Base-by-base conservation (phyloP, 257 asterid species). In the Thymus mandschuricus region DNA sequence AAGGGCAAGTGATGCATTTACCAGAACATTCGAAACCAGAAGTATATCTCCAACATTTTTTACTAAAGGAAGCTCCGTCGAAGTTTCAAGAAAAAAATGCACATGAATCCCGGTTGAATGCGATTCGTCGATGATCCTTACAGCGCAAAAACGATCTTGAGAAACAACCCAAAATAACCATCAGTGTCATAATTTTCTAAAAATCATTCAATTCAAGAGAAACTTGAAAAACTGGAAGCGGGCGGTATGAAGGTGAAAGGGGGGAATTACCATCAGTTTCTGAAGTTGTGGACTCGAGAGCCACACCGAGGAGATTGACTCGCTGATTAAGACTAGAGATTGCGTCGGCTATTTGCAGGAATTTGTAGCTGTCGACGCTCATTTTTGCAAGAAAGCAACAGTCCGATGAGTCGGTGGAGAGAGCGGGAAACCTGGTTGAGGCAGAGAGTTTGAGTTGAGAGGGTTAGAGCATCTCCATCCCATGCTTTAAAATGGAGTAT, bases 301-400 rank as follows among this genome's bases (percentile, higher is more conserved):
- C 89, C 45, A 85, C 69, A 28, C 94, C 97, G 45, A 91, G 81
- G 34, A 91, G 86, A 81, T 85, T 88, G 30, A 88, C 96, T 51
- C 72, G 80, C 78, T 84, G 94, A 69, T 87, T 87, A 15, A 91
- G 35, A 21, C 85, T 38, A 4, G 41, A 38, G 4, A 83, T 57
- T 74, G 96, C 96, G 43, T 91, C 97, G 70, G 8, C 73, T 12
- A 91, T 61, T 56, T 75, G 76, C 78, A 88, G 73, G 64, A 84
- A 82, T 75, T 73, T 81, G 83, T 84, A 85, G 79, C 83, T 89
- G 3, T 81, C 91, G 51, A 48, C 52, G 4, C 80, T 71, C 91
- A 87, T 89, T 40, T 76, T 76, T 38, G 21, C 35, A n/a, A 6
- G 15, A 55, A 72, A 66, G 54, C 46, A 38, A 38, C 41, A 38